Base-by-base conservation (phyloP, 306 rosid genomes). In the Sesbania bispinosa region DNA sequence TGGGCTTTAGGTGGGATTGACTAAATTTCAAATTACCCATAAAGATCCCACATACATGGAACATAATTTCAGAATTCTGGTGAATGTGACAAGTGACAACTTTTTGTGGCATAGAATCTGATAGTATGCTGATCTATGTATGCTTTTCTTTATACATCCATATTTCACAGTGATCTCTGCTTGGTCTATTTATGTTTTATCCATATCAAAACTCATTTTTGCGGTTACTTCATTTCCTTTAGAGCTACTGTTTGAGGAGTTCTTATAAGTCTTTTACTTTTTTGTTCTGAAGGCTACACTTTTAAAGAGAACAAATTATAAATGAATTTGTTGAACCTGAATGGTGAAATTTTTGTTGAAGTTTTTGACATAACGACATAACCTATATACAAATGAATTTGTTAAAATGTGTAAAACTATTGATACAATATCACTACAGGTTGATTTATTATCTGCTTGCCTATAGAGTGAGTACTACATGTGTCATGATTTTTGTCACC, bases 1-100 rank as follows among this genome's bases (percentile, higher is more conserved):
- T 83, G 79, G 86, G 86, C 90, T 85, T 83, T 88, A 88, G 95
- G 81, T 85, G 97, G 85, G 95, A 66, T 76, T 73, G 80, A 58
- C 65, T 19, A 52, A 86, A 78, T 76, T 66, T 71, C 80, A 82
- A 65, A 8, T 70, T 86, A 82, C 80, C 69, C 85, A 83, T 80
- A 88, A 88, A 88, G 88, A 80, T 79, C 85, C 85, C 81, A 60
- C 86, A 42, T 46, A 83, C 85, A 86, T 8, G 13, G 41, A 64
- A 35, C 52, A 39, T 30, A 30, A 3, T 58, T 53, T 42, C 18
- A 14, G 23, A 72, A 65, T 16, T 77, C 33, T 74, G 47, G 33
- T 79, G n/a, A 65, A 27, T 42, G 51, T 4, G 10, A 42, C 29
- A 43, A 50, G 27, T 35, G 38, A n/a, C n/a, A n/a, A n/a, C 32